A percentile compares a stretch with the other conserved stretches of the same genome.
These are phyloP conservation scores for Fusarium robinianum DNA, from an alignment of 2,329 filamentous ascomycete species.

Conservation along the genomic window DNA sequence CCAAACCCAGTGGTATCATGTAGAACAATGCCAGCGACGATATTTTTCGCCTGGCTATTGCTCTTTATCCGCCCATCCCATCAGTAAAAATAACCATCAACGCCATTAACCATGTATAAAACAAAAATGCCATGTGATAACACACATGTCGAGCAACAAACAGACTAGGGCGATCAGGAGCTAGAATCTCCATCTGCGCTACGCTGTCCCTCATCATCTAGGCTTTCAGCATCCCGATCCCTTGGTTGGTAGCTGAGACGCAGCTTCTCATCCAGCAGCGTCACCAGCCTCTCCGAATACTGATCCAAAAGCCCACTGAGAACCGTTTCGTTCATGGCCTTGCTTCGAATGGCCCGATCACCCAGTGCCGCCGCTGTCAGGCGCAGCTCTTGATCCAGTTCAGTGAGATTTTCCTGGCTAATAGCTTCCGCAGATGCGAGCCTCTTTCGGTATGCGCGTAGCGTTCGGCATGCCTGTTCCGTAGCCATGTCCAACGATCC, in stretches of 20 bases:
- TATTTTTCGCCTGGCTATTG: slow-evolving; percentile 20
- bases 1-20: slow-evolving; percentile 46
- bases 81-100: slow-evolving; percentile 22
- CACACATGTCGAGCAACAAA: slow-evolving; percentile 24
- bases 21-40: slow-evolving; percentile 33
- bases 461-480: slow-evolving; percentile 65
- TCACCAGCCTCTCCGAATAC: slow-evolving; percentile 73
- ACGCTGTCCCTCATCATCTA: slow-evolving; percentile 38
- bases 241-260: slow-evolving; percentile 49
- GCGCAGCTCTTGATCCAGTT: slow-evolving; percentile 67
- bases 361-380: slow-evolving; percentile 65
- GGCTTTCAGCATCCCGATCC: slow-evolving; percentile 38
- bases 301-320: slow-evolving; percentile 71
- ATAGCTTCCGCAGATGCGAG: slow-evolving; percentile 61
- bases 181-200: slow-evolving; percentile 43
- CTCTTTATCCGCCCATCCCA: slow-evolving; percentile 24
- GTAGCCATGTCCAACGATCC: slow-evolving; percentile 65
- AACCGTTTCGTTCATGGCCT: slow-evolving; percentile 60
- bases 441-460: slow-evolving; percentile 67
- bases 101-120: slow-evolving; percentile 26
- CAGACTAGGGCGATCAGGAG: slow-evolving; percentile 41
- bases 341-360: slow-evolving; percentile 58
- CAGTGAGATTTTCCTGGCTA: slow-evolving; percentile 60
- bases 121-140: slow-evolving; percentile 21
- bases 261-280: slow-evolving; percentile 73